Percentiles rank a stretch among this genome's conserved stretches.
Evolutionary conservation across 352 stramenopile species (phyloP).

Genomic region (Globisporangium spinosum): DNA sequence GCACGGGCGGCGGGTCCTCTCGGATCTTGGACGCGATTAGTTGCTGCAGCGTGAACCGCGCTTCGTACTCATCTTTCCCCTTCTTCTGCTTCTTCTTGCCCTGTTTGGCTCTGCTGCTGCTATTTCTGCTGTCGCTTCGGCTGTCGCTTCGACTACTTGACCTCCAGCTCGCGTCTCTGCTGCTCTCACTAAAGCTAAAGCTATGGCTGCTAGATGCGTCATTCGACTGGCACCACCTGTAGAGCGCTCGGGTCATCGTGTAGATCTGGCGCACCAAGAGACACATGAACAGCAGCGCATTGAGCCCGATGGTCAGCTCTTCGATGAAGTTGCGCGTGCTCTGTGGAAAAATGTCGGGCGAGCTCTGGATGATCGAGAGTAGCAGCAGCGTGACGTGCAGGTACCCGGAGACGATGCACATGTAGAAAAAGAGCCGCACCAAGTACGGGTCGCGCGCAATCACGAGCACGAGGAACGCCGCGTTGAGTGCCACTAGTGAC

Average conservation of each 20-base stretch:
- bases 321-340: conserved; percentile 36
- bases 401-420: conserved; percentile 33
- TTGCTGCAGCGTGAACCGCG: conserved; percentile 14
- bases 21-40: conserved; percentile 22
- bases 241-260: conserved; percentile 20
- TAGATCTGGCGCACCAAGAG: conserved; percentile 41
- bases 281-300: conserved; percentile 39
- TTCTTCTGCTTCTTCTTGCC: background rate
- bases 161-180: background rate
- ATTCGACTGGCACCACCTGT: conserved; percentile 14
- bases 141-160: conserved; percentile 6
- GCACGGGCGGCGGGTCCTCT: conserved; percentile 5
- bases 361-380: conserved; percentile 36
- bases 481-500: conserved; percentile 39
- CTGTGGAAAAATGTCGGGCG: conserved; percentile 33
- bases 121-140: background rate
- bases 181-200: background rate
- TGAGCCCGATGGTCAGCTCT: conserved; percentile 41
- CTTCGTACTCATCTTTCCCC: background rate
- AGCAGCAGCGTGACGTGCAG: conserved; percentile 43
- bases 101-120: background rate
- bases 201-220: background rate
- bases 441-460: conserved; percentile 41
- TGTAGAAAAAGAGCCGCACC: conserved; percentile 37
- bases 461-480: conserved; percentile 31